phyloP scores from a whole-genome alignment of 148 eudicot species.

The Drosera capensis region DNA sequence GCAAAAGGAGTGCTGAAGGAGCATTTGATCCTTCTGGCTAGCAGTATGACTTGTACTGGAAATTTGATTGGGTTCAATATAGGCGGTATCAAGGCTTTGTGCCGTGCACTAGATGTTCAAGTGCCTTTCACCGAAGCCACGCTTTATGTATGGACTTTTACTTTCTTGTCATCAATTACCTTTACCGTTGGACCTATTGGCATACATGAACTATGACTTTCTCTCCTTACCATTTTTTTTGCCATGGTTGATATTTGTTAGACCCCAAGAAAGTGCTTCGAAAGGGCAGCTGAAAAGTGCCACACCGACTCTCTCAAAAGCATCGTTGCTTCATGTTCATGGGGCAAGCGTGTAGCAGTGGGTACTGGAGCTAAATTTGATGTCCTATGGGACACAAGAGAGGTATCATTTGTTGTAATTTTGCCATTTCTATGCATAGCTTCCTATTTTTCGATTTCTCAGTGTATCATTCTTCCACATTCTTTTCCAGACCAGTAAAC shows the following conservation, averaged over 20 bases:
- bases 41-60: conserved; percentile 93
- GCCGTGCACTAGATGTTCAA: conserved; percentile 54
- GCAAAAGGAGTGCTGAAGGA: conserved; percentile 88
- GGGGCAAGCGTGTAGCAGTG: conserved; percentile 95
- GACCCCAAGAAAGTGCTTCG: conserved; percentile 90
- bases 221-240: neutral
- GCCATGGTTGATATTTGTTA: conserved; percentile 9
- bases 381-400: conserved; percentile 61
- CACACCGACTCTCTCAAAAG: conserved; percentile 70
- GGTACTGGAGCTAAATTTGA: conserved; percentile 92
- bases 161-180: too few relatives aligned
- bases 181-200: too few relatives aligned
- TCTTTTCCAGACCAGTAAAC: conserved; percentile 31
- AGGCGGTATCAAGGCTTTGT: conserved; percentile 73
- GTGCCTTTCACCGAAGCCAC: conserved; percentile 91
- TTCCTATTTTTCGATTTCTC: conserved; percentile 1
- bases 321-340: conserved; percentile 88
- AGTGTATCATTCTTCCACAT: too few relatives aligned
- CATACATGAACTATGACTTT: too few relatives aligned
- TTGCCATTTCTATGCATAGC: neutral
- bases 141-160: conserved; percentile 61
- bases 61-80: conserved; percentile 68
- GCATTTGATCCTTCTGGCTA: conserved; percentile 76
- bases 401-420: conserved; percentile 22
- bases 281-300: conserved; percentile 89